Conservation (phyloP, 495 filamentous ascomycete genomes). For the Filosporella fistucella region DNA sequence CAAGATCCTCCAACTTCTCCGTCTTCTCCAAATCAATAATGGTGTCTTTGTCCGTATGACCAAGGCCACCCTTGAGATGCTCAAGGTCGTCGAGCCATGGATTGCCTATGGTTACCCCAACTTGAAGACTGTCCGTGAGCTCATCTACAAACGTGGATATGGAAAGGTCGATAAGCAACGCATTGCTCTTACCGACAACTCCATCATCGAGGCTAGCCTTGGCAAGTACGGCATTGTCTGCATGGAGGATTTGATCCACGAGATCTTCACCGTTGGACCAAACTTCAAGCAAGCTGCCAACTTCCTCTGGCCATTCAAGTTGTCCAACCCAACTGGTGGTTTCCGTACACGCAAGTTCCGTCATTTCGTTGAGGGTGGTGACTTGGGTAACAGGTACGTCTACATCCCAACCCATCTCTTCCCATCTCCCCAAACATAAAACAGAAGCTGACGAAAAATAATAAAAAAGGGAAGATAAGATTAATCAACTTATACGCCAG, state of each 20-base stretch:
- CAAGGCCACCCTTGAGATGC: constrained; percentile 97
- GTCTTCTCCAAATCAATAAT: constrained; percentile 99
- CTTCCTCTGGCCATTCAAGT: constrained; percentile 99
- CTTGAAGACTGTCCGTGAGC: constrained; percentile 96
- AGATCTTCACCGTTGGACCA: constrained; percentile 97
- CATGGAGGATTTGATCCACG: constrained; percentile 98
- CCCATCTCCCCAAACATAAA: too few species aligned
- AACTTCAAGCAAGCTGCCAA: constrained; percentile 99
- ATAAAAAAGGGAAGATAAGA: constrained; percentile 98
- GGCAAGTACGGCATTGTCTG: constrained; percentile 99
- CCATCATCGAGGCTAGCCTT: constrained; percentile 91
- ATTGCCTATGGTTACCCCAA: constrained; percentile 99
- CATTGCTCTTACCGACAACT: constrained; percentile 93
- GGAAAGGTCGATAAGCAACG: constrained; percentile 97
- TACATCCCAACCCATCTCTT: too few species aligned
- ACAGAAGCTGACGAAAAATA: too few species aligned
- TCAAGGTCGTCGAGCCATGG: constrained; percentile 96
- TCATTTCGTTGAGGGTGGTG: constrained; percentile 90
- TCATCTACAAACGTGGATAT: constrained; percentile 99
- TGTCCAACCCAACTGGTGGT: constrained; percentile 93
- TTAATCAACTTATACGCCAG: constrained; percentile 92
- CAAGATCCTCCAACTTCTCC: constrained; percentile 98
- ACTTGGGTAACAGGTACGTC: constrained; percentile 1
- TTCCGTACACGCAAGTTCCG: constrained; percentile 81
- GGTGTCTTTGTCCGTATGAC: constrained; percentile 96